Evolutionary conservation across 768 basidiomycete species (phyloP).

Genomic region (Amanita fuliginea): DNA sequence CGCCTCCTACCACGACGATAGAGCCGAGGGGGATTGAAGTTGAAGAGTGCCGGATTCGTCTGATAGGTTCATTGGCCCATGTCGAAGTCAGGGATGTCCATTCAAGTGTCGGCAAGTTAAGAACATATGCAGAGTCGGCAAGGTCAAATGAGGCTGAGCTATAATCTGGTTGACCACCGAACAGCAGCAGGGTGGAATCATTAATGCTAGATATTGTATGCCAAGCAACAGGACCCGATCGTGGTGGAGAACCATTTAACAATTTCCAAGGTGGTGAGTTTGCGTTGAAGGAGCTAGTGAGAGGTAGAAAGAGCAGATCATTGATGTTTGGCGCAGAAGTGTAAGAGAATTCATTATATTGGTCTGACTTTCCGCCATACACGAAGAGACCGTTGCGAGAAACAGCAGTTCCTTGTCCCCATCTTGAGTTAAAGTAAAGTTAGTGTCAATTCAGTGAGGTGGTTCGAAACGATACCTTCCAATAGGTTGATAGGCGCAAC

Average conservation of each 20-base stretch:
- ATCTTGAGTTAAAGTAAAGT: constrained; percentile 32
- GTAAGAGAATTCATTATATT: constrained; percentile 58
- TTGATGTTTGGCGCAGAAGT: constrained; percentile 61
- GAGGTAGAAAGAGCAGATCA: constrained; percentile 61
- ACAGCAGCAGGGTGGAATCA: constrained; percentile 41
- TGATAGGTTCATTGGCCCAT: constrained; percentile 59
- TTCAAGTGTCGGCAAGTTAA: constrained; percentile 34
- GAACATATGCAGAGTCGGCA: constrained; percentile 52
- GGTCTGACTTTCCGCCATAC: constrained; percentile 76
- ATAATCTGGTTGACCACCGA: constrained; percentile 68
- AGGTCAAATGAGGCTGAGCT: constrained; percentile 37
- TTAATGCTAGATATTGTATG: constrained; percentile 66
- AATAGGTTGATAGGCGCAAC: background rate
- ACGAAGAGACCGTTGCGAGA: constrained; percentile 53
- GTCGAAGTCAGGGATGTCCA: constrained; percentile 37
- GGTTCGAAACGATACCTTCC: constrained; percentile 1
- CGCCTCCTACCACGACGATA: constrained; percentile 70
- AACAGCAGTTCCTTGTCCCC: constrained; percentile 68
- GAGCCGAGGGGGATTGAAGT: constrained; percentile 33
- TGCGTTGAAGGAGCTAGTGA: constrained; percentile 46
- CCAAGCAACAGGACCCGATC: constrained; percentile 65
- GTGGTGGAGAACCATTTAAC: constrained; percentile 31
- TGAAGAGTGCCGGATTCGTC: constrained; percentile 70
- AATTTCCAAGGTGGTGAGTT: constrained; percentile 61
- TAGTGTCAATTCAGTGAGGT: no score